Conservation (phyloP, 768 basidiomycete genomes). For the Polyporus arcularius region DNA sequence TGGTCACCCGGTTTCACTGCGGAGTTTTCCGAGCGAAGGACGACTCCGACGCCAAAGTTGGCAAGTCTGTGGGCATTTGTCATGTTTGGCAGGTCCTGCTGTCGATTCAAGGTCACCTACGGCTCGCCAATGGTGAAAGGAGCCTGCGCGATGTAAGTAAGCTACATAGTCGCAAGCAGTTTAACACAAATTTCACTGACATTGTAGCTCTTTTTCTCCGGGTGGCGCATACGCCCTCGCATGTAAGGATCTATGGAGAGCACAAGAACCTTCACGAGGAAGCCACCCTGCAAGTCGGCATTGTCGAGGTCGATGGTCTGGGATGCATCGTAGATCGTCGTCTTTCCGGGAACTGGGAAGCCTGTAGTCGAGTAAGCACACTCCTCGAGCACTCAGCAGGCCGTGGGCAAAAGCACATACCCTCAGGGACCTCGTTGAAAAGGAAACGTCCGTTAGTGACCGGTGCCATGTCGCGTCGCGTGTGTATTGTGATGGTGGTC, state of each 20-base stretch:
- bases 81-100: background rate
- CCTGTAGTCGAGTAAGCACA: slow-evolving; percentile 14
- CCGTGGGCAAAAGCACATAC: slow-evolving; percentile 18
- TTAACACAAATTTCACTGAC: background rate
- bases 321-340: slow-evolving; percentile 26
- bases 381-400: background rate
- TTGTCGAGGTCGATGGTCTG: slow-evolving; percentile 31
- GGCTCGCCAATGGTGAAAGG: slow-evolving; percentile 2
- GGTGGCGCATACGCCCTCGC: slow-evolving; percentile 21
- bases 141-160: background rate
- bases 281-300: slow-evolving; percentile 29
- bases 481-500: background rate
- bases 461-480: slow-evolving; percentile 22
- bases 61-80: slow-evolving; percentile 19
- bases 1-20: slow-evolving; percentile 26
- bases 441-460: slow-evolving; percentile 30
- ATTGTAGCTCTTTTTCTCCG: slow-evolving; percentile 16
- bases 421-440: slow-evolving; percentile 31
- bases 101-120: background rate
- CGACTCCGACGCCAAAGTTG: slow-evolving; percentile 29
- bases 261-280: slow-evolving; percentile 30
- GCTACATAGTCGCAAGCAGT: background rate
- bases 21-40: slow-evolving; percentile 28
- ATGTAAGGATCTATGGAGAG: slow-evolving; percentile 26
- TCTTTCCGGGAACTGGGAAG: slow-evolving; percentile 32